These are phyloP conservation scores for Backusella westeae DNA, from an alignment of 192 early-diverging fungal genomes.

Conservation along the genomic window DNA sequence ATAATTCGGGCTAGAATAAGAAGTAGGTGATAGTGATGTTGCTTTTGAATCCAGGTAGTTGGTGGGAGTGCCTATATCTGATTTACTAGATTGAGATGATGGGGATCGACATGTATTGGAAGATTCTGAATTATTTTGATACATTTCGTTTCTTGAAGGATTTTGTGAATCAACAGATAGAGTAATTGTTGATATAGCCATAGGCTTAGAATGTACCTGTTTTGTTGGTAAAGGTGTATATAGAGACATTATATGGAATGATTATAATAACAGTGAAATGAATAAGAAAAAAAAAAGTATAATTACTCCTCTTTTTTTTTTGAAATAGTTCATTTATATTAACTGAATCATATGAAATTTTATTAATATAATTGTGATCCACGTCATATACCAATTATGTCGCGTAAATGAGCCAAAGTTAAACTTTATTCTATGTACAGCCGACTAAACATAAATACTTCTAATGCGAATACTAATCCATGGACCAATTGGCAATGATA, in stretches of 20 bases:
- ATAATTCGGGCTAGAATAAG: background rate
- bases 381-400: background rate
- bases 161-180: constrained; percentile 9
- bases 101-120: background rate
- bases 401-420: constrained; percentile 6
- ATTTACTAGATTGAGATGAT: background rate
- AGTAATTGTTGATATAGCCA: constrained; percentile 39
- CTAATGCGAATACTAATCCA: background rate
- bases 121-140: background rate
- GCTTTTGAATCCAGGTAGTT: background rate
- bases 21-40: background rate
- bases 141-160: background rate
- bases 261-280: background rate
- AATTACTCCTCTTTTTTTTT: background rate
- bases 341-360: background rate
- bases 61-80: background rate
- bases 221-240: background rate
- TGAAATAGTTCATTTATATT: background rate
- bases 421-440: constrained; percentile 8
- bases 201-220: constrained; percentile 25
- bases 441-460: background rate
- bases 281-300: background rate
- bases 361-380: background rate
- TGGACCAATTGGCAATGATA: constrained; percentile 12
- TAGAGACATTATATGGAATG: constrained; percentile 5